Conservation (phyloP, 768 basidiomycete genomes). For the Mycena leptocephala region DNA sequence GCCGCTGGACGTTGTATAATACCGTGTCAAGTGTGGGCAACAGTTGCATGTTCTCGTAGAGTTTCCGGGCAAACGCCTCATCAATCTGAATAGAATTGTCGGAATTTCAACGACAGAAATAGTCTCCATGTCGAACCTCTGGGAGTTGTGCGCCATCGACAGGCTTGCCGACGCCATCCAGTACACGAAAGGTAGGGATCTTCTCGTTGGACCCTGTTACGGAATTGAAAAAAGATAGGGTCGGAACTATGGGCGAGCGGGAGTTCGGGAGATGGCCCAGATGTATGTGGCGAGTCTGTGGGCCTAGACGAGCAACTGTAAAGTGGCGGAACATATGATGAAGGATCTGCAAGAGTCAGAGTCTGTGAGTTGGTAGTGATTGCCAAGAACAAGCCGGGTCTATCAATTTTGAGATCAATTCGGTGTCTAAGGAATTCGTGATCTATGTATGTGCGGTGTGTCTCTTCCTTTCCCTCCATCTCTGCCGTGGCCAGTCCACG, state of each 20-base stretch:
- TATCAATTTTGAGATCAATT: not conserved
- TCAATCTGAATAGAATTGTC: constrained; percentile 67
- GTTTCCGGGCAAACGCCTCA: constrained; percentile 73
- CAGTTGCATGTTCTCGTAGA: constrained; percentile 88
- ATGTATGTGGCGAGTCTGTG: constrained; percentile 17
- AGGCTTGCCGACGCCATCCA: constrained; percentile 85
- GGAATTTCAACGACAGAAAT: not conserved
- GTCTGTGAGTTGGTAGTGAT: not conserved
- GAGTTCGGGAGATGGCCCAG: constrained; percentile 57
- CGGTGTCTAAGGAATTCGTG: too few species aligned
- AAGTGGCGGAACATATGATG: constrained; percentile 11
- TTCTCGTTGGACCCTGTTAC: constrained; percentile 72
- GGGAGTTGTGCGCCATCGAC: constrained; percentile 84
- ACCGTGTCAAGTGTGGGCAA: constrained; percentile 90
- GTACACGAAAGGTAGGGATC: constrained; percentile 90
- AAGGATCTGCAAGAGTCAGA: not conserved
- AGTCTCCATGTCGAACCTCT: constrained; percentile 65
- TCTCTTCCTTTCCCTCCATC: constrained; percentile 9
- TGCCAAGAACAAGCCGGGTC: not conserved
- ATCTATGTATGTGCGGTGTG: not conserved
- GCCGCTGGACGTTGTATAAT: constrained; percentile 93
- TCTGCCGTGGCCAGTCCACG: constrained; percentile 55
- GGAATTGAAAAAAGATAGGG: constrained; percentile 87
- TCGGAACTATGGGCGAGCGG: constrained; percentile 76
- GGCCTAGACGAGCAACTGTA: constrained; percentile 5